Base-by-base conservation (phyloP, 768 basidiomycete genomes). In the Sporobolomyces phaffii region DNA sequence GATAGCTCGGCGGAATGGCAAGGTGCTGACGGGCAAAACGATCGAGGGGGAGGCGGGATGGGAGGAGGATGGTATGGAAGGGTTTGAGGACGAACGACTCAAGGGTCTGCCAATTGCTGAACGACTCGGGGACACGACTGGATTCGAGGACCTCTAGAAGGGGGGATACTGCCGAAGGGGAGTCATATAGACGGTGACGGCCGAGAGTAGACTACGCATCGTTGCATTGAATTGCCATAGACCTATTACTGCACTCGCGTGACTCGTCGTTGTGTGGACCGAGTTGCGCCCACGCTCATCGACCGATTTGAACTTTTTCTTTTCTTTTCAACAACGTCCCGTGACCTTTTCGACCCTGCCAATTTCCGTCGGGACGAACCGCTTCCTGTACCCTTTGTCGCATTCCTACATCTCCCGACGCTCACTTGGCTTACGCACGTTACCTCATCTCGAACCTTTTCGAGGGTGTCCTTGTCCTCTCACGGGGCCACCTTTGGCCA, bases 51-150 rank as follows among this genome's bases (percentile, higher is more conserved):
- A 56, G 48, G 41, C 40, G 33, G 69, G 60, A 9, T 70, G 69
- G 69, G 61, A 62, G 40, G 31, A 36, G 20, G 69, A 59, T 31
- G 72, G 63, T 14, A 52, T 63, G 51, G 62, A 60, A 11, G 86
- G 85, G 50, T 70, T 64, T 29, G 69, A 71, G 72, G 66, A 43
- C 47, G 38, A 26, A 26, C 34, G 63, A 48, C 13, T 62, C 28
- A 62, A 62, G 57, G 60, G 47, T 20, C 14, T 62, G 11, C 34
- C 38, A 4, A 43, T 62, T 8, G 48, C 60, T 24, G 43, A 59
- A 50, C 51, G 60, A 4, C 45, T 59, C 17, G 69, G 64, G 2
- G 64, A 62, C 9, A 49, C 48, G 20, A 24, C 22, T 14, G 60
- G 49, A 8, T 52, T 60, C 52, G 60, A 41, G 29, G 60, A 51